Evolutionary conservation across 768 basidiomycete genomes (phyloP).

Genomic region (Leccinum pellstonianum): DNA sequence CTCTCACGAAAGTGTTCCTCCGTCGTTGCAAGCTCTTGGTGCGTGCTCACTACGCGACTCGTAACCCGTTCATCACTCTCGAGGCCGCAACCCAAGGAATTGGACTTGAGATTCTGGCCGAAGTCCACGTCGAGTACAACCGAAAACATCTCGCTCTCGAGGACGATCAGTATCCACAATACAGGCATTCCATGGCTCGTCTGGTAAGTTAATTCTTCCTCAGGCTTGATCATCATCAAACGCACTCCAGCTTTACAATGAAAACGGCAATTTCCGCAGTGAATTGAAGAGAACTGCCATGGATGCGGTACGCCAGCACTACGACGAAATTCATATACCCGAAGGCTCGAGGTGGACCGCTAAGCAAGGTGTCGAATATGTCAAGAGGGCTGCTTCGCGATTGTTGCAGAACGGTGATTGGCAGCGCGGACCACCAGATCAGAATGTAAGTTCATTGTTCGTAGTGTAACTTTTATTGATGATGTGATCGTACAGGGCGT

Average conservation of each 20-base stretch:
- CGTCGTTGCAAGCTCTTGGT: background rate
- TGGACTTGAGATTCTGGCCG: background rate
- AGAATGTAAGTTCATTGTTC: background rate
- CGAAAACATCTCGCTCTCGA: background rate
- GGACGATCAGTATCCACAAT: too few species aligned
- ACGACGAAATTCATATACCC: background rate
- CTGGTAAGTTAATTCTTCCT: background rate
- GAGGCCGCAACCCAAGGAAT: background rate
- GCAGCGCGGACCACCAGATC: background rate
- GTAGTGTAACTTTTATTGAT: background rate
- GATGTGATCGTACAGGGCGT: background rate
- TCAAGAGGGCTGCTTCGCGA: background rate
- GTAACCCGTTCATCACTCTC: background rate
- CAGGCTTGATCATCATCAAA: too few species aligned
- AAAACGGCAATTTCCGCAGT: background rate
- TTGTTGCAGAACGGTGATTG: background rate
- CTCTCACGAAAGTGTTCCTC: background rate
- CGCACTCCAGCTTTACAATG: background rate
- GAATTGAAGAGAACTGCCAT: background rate
- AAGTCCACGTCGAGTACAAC: background rate
- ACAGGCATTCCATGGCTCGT: background rate
- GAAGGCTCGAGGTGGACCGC: background rate
- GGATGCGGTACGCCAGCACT: background rate
- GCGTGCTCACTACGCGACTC: background rate
- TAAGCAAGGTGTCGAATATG: background rate